These are phyloP conservation scores for Aureobasidium mangrovei DNA, from an alignment of 2,329 filamentous ascomycete genomes.

Conservation along the genomic window DNA sequence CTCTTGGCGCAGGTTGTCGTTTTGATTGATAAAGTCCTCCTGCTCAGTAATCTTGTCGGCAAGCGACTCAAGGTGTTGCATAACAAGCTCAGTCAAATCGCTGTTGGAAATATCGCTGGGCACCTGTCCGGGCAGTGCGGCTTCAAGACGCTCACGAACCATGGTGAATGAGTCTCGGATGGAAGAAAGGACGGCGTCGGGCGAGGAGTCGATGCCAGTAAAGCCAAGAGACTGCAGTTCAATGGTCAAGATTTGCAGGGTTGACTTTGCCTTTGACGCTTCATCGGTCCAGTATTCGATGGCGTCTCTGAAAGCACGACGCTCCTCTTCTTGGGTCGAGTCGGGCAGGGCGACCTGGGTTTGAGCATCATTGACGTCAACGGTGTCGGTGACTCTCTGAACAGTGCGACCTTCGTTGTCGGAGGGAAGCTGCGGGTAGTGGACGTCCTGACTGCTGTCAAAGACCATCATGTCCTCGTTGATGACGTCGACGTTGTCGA, in stretches of 20 bases:
- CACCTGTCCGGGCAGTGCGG: conserved; percentile 31
- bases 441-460: conserved; percentile 21
- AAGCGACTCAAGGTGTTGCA: conserved; percentile 28
- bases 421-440: conserved; percentile 21
- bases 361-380: conserved; percentile 5
- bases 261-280: conserved; percentile 32
- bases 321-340: conserved; percentile 22
- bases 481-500: conserved; percentile 17
- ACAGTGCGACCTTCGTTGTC: conserved; percentile 6
- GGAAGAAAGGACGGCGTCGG: conserved; percentile 28
- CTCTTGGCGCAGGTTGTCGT: conserved; percentile 30
- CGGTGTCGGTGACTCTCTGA: neutral
- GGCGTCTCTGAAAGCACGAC: conserved; percentile 31
- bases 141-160: conserved; percentile 33
- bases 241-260: conserved; percentile 35
- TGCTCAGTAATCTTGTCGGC: conserved; percentile 20
- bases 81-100: conserved; percentile 33
- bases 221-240: conserved; percentile 38
- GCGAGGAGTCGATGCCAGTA: conserved; percentile 24
- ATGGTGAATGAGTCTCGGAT: conserved; percentile 35
- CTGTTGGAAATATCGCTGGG: conserved; percentile 31
- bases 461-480: conserved; percentile 28
- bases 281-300: conserved; percentile 31
- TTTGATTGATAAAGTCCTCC: conserved; percentile 22
- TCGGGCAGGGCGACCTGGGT: conserved; percentile 17